phyloP scores from a whole-genome alignment of 139 green algal genomes.

The Marvania coccoides region DNA sequence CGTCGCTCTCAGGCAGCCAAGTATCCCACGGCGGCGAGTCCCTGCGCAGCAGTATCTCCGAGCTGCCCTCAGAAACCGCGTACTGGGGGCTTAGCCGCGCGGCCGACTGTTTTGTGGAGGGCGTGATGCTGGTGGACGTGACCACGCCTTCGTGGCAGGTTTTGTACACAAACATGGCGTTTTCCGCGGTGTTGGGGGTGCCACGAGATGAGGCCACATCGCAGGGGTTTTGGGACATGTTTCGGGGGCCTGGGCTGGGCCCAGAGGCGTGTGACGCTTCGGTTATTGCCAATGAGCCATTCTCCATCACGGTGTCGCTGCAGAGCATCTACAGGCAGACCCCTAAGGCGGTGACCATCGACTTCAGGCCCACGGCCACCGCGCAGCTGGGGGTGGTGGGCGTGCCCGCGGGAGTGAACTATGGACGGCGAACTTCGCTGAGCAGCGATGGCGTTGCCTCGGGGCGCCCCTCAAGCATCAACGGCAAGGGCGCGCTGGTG shows the following conservation, averaged over 20 bases:
- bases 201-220: background rate
- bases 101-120: constrained; percentile 56
- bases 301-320: constrained; percentile 2
- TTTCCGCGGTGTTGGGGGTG: constrained; percentile 6
- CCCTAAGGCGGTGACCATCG: background rate
- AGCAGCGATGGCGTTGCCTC: background rate
- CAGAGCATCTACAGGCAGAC: background rate
- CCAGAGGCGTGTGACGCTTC: background rate
- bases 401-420: background rate
- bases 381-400: constrained; percentile 1
- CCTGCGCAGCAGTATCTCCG: background rate
- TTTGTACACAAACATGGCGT: constrained; percentile 21
- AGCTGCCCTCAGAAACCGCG: background rate
- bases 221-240: constrained; percentile 28
- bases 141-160: constrained; percentile 5
- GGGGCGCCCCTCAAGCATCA: background rate
- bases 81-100: constrained; percentile 1
- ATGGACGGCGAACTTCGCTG: background rate
- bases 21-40: background rate
- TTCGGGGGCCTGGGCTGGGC: background rate
- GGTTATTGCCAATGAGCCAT: constrained; percentile 4
- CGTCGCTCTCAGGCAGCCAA: background rate
- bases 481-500: background rate
- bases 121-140: constrained; percentile 63
- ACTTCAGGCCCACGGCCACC: constrained; percentile 16